Evolutionary conservation across 148 eudicot genomes (phyloP), one percentile per base, ranked within the genome.

Genomic region (Camellia lanceoleosa): DNA sequence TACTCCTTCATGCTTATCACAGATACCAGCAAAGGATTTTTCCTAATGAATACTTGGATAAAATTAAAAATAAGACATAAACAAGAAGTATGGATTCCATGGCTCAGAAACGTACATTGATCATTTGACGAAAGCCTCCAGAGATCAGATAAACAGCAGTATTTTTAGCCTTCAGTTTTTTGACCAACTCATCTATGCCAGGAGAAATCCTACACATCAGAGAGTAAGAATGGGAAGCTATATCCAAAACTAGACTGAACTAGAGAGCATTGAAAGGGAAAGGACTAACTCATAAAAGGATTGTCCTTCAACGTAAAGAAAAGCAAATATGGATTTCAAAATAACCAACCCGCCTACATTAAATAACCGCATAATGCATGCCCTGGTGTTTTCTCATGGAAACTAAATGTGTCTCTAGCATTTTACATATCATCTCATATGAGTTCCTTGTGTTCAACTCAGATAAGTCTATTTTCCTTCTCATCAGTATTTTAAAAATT

Each of bases 71-170:
- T 4, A 47, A 46, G 15, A 49, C 6, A 49, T 49, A 49, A 4
- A 49, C 46, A 7, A 19, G 14, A 75, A 47, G n/a, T 49, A 59
- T 30, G 42, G 58, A 43, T 41, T 73, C 1, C 6, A 73, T 41
- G 38, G 42, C 70, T 30, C 44, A 55, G 79, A 41, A 82, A 60
- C 86, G 71, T 90, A 96, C 97, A 83, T 93, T 90, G 76, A 93
- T 95, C 99, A 95, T 95, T 83, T 95, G 99, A 65, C 99, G 97
- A 82, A 95, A 95, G 68, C 99, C 99, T 82, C 99, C 99, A 77
- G 99, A 95, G 72, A 95, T 89, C 44, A 95, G 83, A 91, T 89
- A 95, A 75, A 95, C 95, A 47, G 69, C 87, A 38, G 78, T 86
- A 52, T 82, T 83, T 73, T 80, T 91, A 64, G 86, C 89, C 91